phyloP scores from a whole-genome alignment of 2,329 filamentous ascomycete genomes.

The Lasiodiplodia gonubiensis region DNA sequence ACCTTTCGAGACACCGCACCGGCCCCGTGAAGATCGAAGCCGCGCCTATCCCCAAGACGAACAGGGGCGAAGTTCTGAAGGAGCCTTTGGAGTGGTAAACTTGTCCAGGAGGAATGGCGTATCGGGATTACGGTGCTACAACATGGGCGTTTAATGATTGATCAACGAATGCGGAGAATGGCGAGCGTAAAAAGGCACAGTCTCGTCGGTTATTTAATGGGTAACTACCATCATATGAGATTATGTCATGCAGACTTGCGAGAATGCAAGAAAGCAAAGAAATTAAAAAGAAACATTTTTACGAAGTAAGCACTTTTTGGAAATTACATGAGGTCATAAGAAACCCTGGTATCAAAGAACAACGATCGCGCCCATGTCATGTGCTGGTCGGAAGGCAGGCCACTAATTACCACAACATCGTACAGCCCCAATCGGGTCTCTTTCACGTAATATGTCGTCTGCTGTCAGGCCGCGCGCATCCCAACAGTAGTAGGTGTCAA shows the following conservation, averaged over 20 bases:
- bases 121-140: neutral
- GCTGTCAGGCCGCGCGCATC: neutral
- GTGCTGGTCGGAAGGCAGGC: neutral
- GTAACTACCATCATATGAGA: neutral
- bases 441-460: neutral
- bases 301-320: neutral
- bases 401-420: neutral
- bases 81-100: conserved; percentile 86
- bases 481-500: neutral
- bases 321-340: neutral
- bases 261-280: neutral
- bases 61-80: conserved; percentile 79
- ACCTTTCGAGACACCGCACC: conserved; percentile 65
- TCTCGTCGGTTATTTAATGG: conserved; percentile 10
- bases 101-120: neutral
- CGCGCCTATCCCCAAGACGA: conserved; percentile 81
- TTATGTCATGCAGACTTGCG: neutral
- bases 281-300: neutral
- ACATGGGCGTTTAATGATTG: conserved; percentile 10
- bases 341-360: neutral
- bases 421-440: neutral
- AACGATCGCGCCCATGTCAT: neutral
- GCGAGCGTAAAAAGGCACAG: conserved; percentile 7
- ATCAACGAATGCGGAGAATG: conserved; percentile 17
- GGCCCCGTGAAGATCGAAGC: conserved; percentile 68